phyloP scores from a whole-genome alignment of 1,139 yeast genomes.

The Candida mesenterica region DNA sequence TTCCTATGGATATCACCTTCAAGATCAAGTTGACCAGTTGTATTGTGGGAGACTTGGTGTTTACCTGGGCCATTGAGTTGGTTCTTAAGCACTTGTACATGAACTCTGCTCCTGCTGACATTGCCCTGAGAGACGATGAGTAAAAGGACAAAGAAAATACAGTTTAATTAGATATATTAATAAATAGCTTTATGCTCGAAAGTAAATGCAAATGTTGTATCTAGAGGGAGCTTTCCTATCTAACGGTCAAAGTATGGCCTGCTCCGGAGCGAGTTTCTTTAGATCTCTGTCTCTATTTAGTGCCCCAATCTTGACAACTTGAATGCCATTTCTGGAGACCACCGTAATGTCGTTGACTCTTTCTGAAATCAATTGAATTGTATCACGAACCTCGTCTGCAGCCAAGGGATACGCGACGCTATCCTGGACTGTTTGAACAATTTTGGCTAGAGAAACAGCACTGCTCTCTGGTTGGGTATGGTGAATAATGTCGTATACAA shows the following conservation, averaged over 20 bases:
- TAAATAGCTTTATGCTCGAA: background rate
- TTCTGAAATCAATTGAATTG: conserved; percentile 18
- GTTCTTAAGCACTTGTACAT: conserved; percentile 79
- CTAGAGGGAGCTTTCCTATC: conserved; percentile 6
- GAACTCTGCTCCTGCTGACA: conserved; percentile 91
- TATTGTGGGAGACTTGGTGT: conserved; percentile 72
- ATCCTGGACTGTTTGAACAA: conserved; percentile 33
- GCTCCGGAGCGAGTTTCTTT: too few relatives aligned
- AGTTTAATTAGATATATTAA: conserved; percentile 3
- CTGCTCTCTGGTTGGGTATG: conserved; percentile 21
- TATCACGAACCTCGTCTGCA: conserved; percentile 31
- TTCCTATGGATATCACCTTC: conserved; percentile 76
- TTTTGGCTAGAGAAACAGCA: conserved; percentile 13
- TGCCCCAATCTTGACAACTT: conserved; percentile 27
- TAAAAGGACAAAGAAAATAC: background rate
- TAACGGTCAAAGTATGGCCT: too few relatives aligned
- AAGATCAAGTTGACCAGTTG: conserved; percentile 73
- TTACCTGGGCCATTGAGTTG: conserved; percentile 78
- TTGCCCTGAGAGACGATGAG: conserved; percentile 54
- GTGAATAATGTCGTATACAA: conserved; percentile 36
- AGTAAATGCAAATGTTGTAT: conserved; percentile 7
- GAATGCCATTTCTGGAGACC: conserved; percentile 21
- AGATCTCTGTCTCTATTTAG: conserved; percentile 31
- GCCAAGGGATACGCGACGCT: conserved; percentile 35
- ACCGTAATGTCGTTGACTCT: conserved; percentile 19